phyloP scores from a whole-genome alignment of 2,329 filamentous ascomycete species.

The Aspergillus hiratsukae region DNA sequence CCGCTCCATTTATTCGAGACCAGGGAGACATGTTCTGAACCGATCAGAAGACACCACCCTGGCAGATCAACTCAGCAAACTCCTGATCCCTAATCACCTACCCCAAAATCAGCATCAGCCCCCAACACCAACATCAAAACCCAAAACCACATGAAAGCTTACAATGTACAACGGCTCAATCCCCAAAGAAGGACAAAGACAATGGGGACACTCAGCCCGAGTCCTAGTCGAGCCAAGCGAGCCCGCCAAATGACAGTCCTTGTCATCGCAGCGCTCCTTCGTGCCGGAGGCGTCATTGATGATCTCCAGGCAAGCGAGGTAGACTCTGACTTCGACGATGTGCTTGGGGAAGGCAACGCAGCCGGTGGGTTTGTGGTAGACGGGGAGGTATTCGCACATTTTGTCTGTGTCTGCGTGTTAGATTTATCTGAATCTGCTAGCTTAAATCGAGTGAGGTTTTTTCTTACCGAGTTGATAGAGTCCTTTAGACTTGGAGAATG shows the following conservation, averaged over 20 bases:
- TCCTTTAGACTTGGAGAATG: not conserved
- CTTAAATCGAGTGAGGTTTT: no score
- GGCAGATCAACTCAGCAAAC: not conserved
- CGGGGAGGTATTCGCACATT: not conserved
- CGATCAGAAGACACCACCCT: not conserved
- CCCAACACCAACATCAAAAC: not conserved
- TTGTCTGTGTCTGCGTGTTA: no score
- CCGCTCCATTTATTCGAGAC: not conserved
- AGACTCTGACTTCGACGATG: not conserved
- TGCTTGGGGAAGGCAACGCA: not conserved
- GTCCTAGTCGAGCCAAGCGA: not conserved
- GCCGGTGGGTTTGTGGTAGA: not conserved
- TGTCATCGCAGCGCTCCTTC: not conserved
- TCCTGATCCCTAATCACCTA: not conserved
- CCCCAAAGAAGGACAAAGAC: not conserved
- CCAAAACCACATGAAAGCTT: not conserved
- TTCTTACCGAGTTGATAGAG: not conserved
- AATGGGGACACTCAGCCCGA: not conserved
- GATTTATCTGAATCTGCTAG: no score
- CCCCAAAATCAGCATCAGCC: not conserved
- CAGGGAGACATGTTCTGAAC: not conserved
- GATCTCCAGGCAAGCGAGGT: not conserved
- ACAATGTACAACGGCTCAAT: not conserved
- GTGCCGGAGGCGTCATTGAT: not conserved
- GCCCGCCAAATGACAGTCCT: not conserved